These are phyloP conservation scores for Macrophomina phaseolina DNA, from an alignment of 2,329 filamentous ascomycete species.

Conservation along the genomic window DNA sequence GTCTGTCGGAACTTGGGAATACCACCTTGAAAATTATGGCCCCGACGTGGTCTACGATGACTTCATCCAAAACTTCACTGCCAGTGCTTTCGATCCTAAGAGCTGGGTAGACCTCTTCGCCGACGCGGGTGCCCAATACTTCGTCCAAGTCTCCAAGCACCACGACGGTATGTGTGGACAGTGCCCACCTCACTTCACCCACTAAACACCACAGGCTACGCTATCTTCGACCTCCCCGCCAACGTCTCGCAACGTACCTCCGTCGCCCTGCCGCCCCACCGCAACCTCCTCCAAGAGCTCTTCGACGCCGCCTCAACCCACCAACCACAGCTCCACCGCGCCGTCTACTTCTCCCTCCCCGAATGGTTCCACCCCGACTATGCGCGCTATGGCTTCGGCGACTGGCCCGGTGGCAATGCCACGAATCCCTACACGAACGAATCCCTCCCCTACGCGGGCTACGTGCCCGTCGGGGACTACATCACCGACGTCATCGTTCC, in stretches of 20 bases:
- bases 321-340: constrained; percentile 52
- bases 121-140: constrained; percentile 58
- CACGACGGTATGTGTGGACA: neutral
- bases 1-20: constrained; percentile 54
- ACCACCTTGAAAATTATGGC: constrained; percentile 58
- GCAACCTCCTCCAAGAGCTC: constrained; percentile 50
- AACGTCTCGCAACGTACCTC: constrained; percentile 50
- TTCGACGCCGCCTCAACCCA: constrained; percentile 51
- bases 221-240: constrained; percentile 51
- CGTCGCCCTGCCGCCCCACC: constrained; percentile 46
- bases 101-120: constrained; percentile 61
- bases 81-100: constrained; percentile 56
- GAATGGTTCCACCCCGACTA: constrained; percentile 57
- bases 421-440: constrained; percentile 52
- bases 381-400: constrained; percentile 44
- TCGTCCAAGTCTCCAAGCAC: constrained; percentile 50
- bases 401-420: constrained; percentile 50
- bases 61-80: constrained; percentile 61
- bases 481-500: constrained; percentile 50
- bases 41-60: constrained; percentile 61
- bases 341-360: constrained; percentile 52
- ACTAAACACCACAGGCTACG: constrained; percentile 45
- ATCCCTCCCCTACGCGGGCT: constrained; percentile 51
- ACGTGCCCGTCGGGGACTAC: constrained; percentile 49
- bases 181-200: neutral